A percentile compares a stretch with the other conserved stretches of the same genome.
Evolutionary conservation across 1,139 yeast genomes (phyloP).

Genomic region (Tardiomyces blankii): DNA sequence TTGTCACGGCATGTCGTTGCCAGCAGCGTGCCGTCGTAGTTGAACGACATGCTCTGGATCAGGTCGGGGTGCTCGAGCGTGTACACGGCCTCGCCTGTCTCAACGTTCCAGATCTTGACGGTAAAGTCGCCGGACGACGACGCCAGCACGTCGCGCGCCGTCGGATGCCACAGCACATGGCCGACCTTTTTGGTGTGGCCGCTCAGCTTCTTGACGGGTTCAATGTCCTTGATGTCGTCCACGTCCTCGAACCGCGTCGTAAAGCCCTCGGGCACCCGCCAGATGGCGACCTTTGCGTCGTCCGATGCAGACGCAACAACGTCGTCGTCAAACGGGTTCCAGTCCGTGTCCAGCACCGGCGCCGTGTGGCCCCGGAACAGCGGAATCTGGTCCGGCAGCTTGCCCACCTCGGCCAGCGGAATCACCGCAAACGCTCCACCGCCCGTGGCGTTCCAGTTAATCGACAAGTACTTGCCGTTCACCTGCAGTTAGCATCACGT

Average conservation of each 20-base stretch:
- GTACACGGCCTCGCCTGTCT: constrained; percentile 55
- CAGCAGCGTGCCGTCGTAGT: constrained; percentile 73
- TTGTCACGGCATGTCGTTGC: constrained; percentile 94
- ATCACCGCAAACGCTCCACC: constrained; percentile 96
- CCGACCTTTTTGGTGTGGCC: constrained; percentile 96
- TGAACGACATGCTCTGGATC: constrained; percentile 84
- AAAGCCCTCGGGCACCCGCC: constrained; percentile 79
- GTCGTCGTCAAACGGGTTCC: constrained; percentile 76
- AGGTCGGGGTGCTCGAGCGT: constrained; percentile 81
- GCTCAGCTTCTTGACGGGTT: constrained; percentile 54
- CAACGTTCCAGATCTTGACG: constrained; percentile 83
- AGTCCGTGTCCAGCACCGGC: constrained; percentile 87
- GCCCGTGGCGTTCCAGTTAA: constrained; percentile 91
- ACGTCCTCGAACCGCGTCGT: constrained; percentile 52
- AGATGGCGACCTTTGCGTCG: constrained; percentile 77
- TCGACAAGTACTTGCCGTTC: constrained; percentile 76
- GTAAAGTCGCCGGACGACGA: constrained; percentile 85
- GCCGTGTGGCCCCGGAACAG: constrained; percentile 94
- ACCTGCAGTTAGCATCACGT: constrained; percentile 19
- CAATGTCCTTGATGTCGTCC: constrained; percentile 56
- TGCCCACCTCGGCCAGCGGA: constrained; percentile 81
- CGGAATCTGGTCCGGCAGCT: constrained; percentile 87
- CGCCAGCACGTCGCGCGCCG: constrained; percentile 76
- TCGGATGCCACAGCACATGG: constrained; percentile 83
- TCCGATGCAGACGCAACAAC: constrained; percentile 81